Base-by-base conservation (phyloP, 176 grass and related monocot genomes). In the Paspalum vaginatum region DNA sequence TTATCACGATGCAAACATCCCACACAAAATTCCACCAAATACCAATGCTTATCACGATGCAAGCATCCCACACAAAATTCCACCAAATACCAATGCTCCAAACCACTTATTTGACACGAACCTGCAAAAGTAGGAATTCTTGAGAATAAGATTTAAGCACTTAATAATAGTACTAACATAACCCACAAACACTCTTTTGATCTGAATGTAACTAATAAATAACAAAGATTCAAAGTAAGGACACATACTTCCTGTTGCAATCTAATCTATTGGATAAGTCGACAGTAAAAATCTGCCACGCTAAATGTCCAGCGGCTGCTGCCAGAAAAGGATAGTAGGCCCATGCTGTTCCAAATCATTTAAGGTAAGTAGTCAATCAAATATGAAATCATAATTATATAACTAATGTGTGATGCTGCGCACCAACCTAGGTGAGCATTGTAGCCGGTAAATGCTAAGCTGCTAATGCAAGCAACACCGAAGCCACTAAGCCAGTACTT, bases 101-200 rank as follows among this genome's bases (percentile, higher is more conserved):
- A 97, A 91, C 90, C 93, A 97, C 21, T 97, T 93, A 81, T 93
- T 97, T 11, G 94, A 91, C 55, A 89, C 81, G 67, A 97, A 97
- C 61, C 94, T 97, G 81, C n/a, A 51, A 51, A 9, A 47, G 3
- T 21, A 70, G 2, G 6, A 44, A 85, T 72, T 16, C 25, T n/a
- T n/a, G 15, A 21, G 44, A 4, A 80, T 40, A 20, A 17, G 74
- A 10, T 51, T 64, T 39, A 12, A 68, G 20, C 10, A 72, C 9
- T 79, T 40, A 18, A 20, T 70, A 51, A 3, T 11, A 17, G 1
- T 51, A 6, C 7, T 37, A 53, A 53, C 0, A 79, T 21, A 41
- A 40, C 2, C 38, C 47, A 45, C 8, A 15, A 79, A 70, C 7
- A 55, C 0, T 47, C 17, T 3, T 10, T 26, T 0, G 1, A 32